Base-by-base conservation (phyloP, 2,329 filamentous ascomycete genomes). In the Rhynchosporium agropyri region DNA sequence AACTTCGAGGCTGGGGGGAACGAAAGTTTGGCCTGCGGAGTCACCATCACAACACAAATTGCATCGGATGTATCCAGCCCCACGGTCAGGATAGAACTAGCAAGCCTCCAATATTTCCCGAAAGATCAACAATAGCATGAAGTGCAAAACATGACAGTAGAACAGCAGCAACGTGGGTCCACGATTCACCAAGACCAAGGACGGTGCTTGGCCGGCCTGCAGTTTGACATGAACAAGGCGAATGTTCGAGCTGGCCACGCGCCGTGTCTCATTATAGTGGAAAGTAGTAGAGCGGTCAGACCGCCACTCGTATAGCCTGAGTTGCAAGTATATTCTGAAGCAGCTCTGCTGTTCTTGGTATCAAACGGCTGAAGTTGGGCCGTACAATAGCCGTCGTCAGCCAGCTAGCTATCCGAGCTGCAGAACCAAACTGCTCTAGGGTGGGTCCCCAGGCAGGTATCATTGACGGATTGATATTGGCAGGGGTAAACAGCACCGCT, bases 251-350 rank as follows among this genome's bases (percentile, higher is more conserved):
- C 15, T 49, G 56, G 56, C 28, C 38, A 43, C n/a, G 28, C 43
- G 56, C 56, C 43, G 15, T 31, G 45, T 58, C 56, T 58, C 56
- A 58, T 28, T 38, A 28, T 58, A 6, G 33, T 36, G 28, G 45
- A 38, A 26, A 45, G 26, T 28, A 60, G 36, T 28, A 60, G 36
- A 29, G n/a, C 48, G 58, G 48, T 60, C 58, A 53, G 38, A 53
- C 48, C 54, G 54, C 54, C 54, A 36, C 40, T 57, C 54, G 54
- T 46, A 46, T 57, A 57, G 54, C 40, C 38, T 46, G 13, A 57
- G 13, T 36, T 56, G 28, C n/a, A 13, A n/a, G 28, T 20, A 45
- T 46, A 20, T 46, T 38, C 28, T 29, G 26, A 57, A 46, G 13
- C 9, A 29, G 31, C 12, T 29, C 28, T 33, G 29, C 40, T 36